Percentiles rank a stretch among this genome's conserved stretches.
These are phyloP conservation scores for Aspergillus sclerotiicarbonarius DNA, from an alignment of 495 filamentous ascomycete species.

Conservation along the genomic window DNA sequence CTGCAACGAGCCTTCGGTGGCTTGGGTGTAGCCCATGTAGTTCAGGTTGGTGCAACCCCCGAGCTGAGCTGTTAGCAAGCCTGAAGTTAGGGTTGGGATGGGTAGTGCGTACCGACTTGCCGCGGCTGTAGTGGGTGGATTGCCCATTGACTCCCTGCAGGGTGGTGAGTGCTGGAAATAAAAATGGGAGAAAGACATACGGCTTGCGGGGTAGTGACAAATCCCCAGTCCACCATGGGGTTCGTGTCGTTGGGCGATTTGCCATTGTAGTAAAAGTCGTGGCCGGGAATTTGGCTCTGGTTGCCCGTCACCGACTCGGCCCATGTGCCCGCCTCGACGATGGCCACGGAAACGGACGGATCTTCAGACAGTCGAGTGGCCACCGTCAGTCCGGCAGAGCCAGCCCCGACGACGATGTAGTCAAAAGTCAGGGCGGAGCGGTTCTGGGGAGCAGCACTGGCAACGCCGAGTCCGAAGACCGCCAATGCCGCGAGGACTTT, in stretches of 20 bases:
- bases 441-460: neutral
- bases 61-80: constrained; percentile 14
- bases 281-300: constrained; percentile 39
- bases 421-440: constrained; percentile 28
- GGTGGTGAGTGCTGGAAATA: neutral
- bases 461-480: neutral
- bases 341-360: constrained; percentile 30
- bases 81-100: neutral
- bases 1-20: constrained; percentile 32
- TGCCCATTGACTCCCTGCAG: neutral
- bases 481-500: constrained; percentile 15
- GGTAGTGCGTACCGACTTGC: constrained; percentile 22
- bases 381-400: constrained; percentile 46
- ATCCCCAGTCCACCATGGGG: constrained; percentile 43
- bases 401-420: constrained; percentile 50
- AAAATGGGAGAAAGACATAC: constrained; percentile 18
- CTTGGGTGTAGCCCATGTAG: constrained; percentile 37
- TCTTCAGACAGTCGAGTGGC: constrained; percentile 42
- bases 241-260: constrained; percentile 19
- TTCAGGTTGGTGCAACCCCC: constrained; percentile 45
- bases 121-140: constrained; percentile 33
- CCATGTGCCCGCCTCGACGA: constrained; percentile 55
- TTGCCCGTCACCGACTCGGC: constrained; percentile 51
- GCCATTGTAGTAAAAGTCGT: constrained; percentile 22
- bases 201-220: constrained; percentile 33